Conservation (phyloP, 495 filamentous ascomycete species). For the Hyaloscypha finlandica region DNA sequence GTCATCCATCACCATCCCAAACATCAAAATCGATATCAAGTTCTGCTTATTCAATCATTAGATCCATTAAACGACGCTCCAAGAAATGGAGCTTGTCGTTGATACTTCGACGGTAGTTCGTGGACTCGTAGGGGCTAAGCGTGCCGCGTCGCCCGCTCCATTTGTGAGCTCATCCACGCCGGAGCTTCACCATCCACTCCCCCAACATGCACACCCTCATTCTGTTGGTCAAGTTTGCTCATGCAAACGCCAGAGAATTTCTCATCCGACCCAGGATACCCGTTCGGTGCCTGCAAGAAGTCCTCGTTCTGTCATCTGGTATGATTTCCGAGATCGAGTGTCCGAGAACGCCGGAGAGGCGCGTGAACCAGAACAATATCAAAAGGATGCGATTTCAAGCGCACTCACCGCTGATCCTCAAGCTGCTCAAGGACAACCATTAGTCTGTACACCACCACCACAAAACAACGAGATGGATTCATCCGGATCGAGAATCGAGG, state of each 20-base stretch:
- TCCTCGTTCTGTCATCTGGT: neutral
- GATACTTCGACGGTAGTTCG: neutral
- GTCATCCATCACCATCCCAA: too few relatives aligned
- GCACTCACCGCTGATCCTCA: neutral
- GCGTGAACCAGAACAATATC: neutral
- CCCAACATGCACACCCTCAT: too few relatives aligned
- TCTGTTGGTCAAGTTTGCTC: too few relatives aligned
- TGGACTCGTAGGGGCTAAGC: neutral
- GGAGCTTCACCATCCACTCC: too few relatives aligned
- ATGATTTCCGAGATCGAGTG: neutral
- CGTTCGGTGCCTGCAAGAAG: neutral
- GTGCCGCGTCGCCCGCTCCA: neutral
- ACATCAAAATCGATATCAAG: too few relatives aligned
- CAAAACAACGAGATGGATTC: neutral
- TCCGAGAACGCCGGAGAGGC: neutral
- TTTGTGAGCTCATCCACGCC: too few relatives aligned
- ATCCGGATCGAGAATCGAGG: too few relatives aligned
- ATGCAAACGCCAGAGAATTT: neutral
- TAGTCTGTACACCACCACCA: neutral
- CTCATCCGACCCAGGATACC: neutral
- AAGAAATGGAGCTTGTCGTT: neutral
- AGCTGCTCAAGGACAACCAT: neutral
- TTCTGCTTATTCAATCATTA: neutral
- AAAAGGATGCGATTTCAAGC: too few relatives aligned
- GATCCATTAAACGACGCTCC: neutral